A percentile compares a stretch with the other conserved stretches of the same genome.
These are phyloP conservation scores for Boletus vermiculosoides DNA, from an alignment of 768 basidiomycete genomes.

Conservation along the genomic window DNA sequence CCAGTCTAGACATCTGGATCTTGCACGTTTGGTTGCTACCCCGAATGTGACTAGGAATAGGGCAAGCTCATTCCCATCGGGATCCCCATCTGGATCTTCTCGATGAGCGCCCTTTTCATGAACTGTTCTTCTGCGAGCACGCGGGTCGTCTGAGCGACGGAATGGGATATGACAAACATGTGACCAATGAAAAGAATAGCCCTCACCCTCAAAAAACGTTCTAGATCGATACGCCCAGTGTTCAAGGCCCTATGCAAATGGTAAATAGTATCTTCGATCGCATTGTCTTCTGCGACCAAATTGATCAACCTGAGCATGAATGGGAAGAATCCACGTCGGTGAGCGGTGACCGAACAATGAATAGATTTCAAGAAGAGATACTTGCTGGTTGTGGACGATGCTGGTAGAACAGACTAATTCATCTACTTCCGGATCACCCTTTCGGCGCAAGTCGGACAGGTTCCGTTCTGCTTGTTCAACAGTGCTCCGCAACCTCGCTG, in stretches of 20 bases:
- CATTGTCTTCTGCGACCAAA: conserved; percentile 98
- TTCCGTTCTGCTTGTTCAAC: conserved; percentile 71
- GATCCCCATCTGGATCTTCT: conserved; percentile 75
- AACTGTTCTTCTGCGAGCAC: conserved; percentile 94
- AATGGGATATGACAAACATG: conserved; percentile 18
- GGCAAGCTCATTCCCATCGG: conserved; percentile 47
- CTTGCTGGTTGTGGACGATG: conserved; percentile 95
- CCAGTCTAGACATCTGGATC: conserved; percentile 26
- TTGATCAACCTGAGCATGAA: conserved; percentile 71
- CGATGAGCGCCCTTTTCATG: conserved; percentile 91
- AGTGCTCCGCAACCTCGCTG: conserved; percentile 58
- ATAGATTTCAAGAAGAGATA: neutral
- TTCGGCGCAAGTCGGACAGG: conserved; percentile 71
- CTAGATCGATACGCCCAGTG: conserved; percentile 87
- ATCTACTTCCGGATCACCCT: conserved; percentile 92
- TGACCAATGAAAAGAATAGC: conserved; percentile 23
- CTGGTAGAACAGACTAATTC: conserved; percentile 94
- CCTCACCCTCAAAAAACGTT: conserved; percentile 86
- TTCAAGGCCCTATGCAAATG: conserved; percentile 94
- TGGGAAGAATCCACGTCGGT: conserved; percentile 5
- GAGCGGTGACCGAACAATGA: conserved; percentile 9
- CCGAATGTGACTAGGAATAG: conserved; percentile 41
- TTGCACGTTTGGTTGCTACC: conserved; percentile 25
- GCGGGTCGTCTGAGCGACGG: conserved; percentile 62
- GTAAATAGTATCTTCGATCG: conserved; percentile 97